Base-by-base conservation (phyloP, 2,329 filamentous ascomycete species). In the Fonsecaea pedrosoi region DNA sequence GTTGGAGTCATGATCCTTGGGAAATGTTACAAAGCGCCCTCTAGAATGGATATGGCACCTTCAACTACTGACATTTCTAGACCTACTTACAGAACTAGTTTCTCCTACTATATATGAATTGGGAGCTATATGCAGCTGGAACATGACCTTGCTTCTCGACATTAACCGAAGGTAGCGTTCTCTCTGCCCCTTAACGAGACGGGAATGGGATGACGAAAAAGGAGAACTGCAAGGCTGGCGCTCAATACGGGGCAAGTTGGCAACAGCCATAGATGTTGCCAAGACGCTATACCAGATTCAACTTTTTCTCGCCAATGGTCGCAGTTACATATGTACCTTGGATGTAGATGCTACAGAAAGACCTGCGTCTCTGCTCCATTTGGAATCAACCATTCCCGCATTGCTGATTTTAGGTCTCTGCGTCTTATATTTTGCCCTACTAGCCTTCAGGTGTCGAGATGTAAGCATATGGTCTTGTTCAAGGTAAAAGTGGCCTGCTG, bases 261-360 rank as follows among this genome's bases (percentile, higher is more conserved):
- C 25, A 25, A 25, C 25, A 21, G 42, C 8, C 13, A 15, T 1
- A 9, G n/a, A 45, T 2, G 40, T 9, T 13, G 45, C 45, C 45
- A 50, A 50, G 45, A 50, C 8, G 15, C 45, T 50, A 50, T 12
- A 50, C 45, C 45, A 2, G 21, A 50, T 50, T 50, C 45, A 50
- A 50, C 77, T 90, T 90, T 71, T 80, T 82, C 8, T 79, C 91
- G 60, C 90, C 90, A 0, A 87, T 50, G 45, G 45, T 50, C 45
- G 3, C 3, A 25, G 25, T 25, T 25, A 25, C 25, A 25, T 25
- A 25, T 25, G 25, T 25, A 25, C 25, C 25, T 25, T 3, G 25
- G 30, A 21, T 9, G 18, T 0, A 30, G 3, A 25, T 30, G 21
- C 45, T 25, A 21, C 45, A 50, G 45, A 50, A 50, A 50, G 18